phyloP scores from a whole-genome alignment of 495 filamentous ascomycete genomes.

The Penicillium tannophilum region DNA sequence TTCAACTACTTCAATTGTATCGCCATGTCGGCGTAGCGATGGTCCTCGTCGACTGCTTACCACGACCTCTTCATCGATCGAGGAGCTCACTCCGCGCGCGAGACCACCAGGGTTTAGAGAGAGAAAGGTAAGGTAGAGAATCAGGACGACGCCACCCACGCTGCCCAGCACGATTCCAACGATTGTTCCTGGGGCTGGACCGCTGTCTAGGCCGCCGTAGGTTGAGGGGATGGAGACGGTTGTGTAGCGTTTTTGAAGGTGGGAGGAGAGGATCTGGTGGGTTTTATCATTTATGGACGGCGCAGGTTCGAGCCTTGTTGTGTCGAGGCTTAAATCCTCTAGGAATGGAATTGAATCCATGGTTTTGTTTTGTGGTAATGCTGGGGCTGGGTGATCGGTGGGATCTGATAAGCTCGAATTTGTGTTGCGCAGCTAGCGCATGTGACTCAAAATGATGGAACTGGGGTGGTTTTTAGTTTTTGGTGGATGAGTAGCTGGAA shows the following conservation, averaged over 20 bases:
- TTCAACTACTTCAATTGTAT: constrained; percentile 31
- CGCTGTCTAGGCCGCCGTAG: constrained; percentile 62
- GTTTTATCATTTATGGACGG: constrained; percentile 3
- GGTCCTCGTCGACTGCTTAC: constrained; percentile 25
- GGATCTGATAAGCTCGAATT: constrained; percentile 8
- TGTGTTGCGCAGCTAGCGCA: not conserved
- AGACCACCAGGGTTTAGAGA: constrained; percentile 54
- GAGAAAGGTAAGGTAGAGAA: constrained; percentile 75
- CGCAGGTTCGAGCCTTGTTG: not conserved
- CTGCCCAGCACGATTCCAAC: constrained; percentile 81
- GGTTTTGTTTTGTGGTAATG: constrained; percentile 3
- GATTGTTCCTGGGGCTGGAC: constrained; percentile 71
- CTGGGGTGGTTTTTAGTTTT: too few species aligned
- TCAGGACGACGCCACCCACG: constrained; percentile 77
- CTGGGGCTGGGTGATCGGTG: constrained; percentile 1
- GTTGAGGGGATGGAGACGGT: constrained; percentile 63
- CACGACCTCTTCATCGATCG: constrained; percentile 34
- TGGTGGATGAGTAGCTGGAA: not conserved
- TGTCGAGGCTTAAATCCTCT: constrained; percentile 9
- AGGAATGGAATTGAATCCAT: constrained; percentile 14
- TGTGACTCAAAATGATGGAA: not conserved
- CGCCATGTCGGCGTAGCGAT: constrained; percentile 14
- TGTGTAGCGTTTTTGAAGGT: constrained; percentile 30
- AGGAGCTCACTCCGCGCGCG: constrained; percentile 22
- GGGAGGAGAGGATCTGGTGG: constrained; percentile 13